Percentiles rank a stretch among this genome's conserved stretches.
These are phyloP conservation scores for Furcasterigmium furcatum DNA, from an alignment of 2,329 filamentous ascomycete genomes.

Conservation along the genomic window DNA sequence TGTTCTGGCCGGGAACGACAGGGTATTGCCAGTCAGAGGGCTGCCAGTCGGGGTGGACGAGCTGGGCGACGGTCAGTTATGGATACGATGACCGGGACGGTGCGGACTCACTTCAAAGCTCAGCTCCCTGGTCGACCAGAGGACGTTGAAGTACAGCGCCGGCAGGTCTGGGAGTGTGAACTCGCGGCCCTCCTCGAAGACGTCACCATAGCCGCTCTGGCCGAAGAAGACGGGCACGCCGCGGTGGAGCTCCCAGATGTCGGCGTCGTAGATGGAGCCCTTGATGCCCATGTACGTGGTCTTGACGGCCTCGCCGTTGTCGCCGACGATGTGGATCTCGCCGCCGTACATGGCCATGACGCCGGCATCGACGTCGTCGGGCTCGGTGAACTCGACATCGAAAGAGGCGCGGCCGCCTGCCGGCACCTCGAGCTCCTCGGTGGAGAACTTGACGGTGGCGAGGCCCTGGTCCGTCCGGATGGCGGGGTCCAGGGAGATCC, in stretches of 20 bases:
- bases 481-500: constrained; percentile 26
- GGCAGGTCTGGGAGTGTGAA: background rate
- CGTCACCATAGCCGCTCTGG: constrained; percentile 31
- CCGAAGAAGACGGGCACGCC: constrained; percentile 22
- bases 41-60: constrained; percentile 4
- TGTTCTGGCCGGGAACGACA: constrained; percentile 41
- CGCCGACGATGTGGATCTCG: constrained; percentile 16
- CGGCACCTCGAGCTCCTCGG: constrained; percentile 36
- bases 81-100: background rate
- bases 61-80: background rate
- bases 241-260: constrained; percentile 19
- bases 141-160: constrained; percentile 8
- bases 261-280: constrained; percentile 24
- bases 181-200: constrained; percentile 17
- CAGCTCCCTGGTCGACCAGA: constrained; percentile 41
- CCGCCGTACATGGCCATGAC: constrained; percentile 20
- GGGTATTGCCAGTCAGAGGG: constrained; percentile 40
- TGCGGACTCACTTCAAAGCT: constrained; percentile 4
- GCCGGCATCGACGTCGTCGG: constrained; percentile 11
- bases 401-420: constrained; percentile 37
- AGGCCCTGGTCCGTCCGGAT: constrained; percentile 24
- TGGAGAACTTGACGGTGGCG: constrained; percentile 38
- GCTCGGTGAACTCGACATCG: constrained; percentile 36
- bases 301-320: constrained; percentile 17
- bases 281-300: constrained; percentile 22